Conservation (phyloP, 768 basidiomycete genomes). For the Trametes gibbosa region DNA sequence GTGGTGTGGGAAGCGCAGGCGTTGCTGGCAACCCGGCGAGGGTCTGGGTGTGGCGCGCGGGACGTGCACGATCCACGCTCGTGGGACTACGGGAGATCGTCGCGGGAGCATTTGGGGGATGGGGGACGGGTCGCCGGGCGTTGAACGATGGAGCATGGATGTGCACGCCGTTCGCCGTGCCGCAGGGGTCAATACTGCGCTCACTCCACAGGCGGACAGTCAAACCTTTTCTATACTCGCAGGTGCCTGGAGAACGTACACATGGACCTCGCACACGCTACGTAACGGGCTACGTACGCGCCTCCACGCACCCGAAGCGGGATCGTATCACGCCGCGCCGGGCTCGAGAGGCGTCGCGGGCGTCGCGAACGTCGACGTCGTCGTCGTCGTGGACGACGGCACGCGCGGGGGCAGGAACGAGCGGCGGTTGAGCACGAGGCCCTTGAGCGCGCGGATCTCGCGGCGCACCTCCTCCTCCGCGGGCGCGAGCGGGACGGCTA, state of each 20-base stretch:
- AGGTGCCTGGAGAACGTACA: too few species aligned
- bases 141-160: too few species aligned
- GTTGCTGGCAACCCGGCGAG: background rate
- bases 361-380: background rate
- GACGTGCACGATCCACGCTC: background rate
- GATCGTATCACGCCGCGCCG: background rate
- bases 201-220: too few species aligned
- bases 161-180: too few species aligned
- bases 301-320: too few species aligned
- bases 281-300: too few species aligned
- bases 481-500: constrained; percentile 18
- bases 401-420: constrained; percentile 31
- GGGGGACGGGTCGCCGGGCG: too few species aligned
- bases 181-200: too few species aligned
- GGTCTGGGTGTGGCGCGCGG: background rate
- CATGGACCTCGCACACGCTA: too few species aligned
- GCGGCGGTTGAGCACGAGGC: constrained; percentile 67
- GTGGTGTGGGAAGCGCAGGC: background rate
- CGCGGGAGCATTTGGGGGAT: background rate
- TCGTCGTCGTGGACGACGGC: too few species aligned
- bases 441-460: constrained; percentile 77
- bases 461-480: constrained; percentile 69
- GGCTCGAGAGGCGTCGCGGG: background rate
- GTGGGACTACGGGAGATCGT: background rate
- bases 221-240: too few species aligned